A percentile compares a stretch with the other conserved stretches of the same genome.
These are phyloP conservation scores for Aphanocladium album DNA, from an alignment of 2,329 filamentous ascomycete genomes.

Conservation along the genomic window DNA sequence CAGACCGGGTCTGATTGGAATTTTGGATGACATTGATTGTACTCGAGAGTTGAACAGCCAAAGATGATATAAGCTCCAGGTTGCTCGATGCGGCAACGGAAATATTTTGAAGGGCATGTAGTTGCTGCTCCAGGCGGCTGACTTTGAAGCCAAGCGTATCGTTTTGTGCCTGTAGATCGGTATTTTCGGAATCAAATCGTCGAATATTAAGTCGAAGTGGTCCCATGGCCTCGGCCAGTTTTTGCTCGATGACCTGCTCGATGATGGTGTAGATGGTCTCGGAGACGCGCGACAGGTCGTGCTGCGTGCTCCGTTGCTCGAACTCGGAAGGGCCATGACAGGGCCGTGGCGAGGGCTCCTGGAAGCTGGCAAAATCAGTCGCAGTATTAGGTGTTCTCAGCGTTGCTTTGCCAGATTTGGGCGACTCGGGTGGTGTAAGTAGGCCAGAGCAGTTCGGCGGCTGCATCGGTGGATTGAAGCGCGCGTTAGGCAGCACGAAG, in stretches of 20 bases:
- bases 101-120: conserved; percentile 18
- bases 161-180: conserved; percentile 22
- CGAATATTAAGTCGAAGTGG: conserved; percentile 26
- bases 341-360: neutral
- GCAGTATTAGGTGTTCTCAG: neutral
- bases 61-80: neutral
- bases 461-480: neutral
- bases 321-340: neutral
- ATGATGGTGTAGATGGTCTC: conserved; percentile 26
- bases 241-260: conserved; percentile 28
- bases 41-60: conserved; percentile 11
- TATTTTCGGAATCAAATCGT: conserved; percentile 16
- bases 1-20: neutral
- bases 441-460: conserved; percentile 4
- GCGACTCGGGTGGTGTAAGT: conserved; percentile 20
- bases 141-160: conserved; percentile 20
- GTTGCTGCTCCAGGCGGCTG: conserved; percentile 13
- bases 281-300: neutral
- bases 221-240: conserved; percentile 26
- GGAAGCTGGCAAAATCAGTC: too few species aligned
- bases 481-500: conserved; percentile 4
- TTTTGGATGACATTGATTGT: neutral
- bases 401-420: conserved; percentile 7
- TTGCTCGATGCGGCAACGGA: neutral
- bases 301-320: neutral